phyloP scores from a whole-genome alignment of 2,329 filamentous ascomycete genomes.

The Fusarium burgessii region DNA sequence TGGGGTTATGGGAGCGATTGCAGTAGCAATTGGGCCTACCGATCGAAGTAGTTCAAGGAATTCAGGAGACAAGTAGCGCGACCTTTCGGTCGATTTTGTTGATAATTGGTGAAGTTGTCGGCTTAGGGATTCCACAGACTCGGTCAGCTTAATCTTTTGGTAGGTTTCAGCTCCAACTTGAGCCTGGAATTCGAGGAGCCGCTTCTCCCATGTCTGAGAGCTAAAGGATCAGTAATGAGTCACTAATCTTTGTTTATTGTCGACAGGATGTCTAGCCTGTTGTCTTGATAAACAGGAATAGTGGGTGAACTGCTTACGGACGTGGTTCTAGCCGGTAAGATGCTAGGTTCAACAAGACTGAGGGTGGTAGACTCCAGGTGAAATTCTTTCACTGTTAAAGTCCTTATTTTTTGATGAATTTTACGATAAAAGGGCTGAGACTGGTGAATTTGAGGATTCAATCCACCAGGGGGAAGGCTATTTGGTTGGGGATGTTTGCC shows the following conservation, averaged over 20 bases:
- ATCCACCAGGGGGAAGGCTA: no score
- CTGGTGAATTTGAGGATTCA: no score
- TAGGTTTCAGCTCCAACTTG: background rate
- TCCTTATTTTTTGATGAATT: no score
- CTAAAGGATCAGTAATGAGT: background rate
- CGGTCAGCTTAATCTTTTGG: background rate
- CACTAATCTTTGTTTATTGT: background rate
- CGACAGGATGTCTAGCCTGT: no score
- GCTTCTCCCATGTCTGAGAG: background rate
- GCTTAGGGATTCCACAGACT: background rate
- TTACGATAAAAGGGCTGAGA: no score
- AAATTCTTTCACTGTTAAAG: no score
- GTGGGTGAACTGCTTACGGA: no score
- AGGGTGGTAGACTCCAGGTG: no score
- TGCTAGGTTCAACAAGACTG: no score
- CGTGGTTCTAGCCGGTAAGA: no score
- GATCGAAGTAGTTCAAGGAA: background rate
- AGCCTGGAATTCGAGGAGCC: background rate
- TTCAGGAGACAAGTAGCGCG: background rate
- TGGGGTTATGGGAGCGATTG: background rate
- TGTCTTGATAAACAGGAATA: no score
- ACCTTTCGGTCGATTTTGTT: background rate
- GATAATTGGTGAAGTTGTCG: background rate
- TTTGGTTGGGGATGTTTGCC: no score
- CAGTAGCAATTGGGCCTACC: background rate